phyloP scores from a whole-genome alignment of 2,329 filamentous ascomycete species.

The Dendrostoma leiphaemia region DNA sequence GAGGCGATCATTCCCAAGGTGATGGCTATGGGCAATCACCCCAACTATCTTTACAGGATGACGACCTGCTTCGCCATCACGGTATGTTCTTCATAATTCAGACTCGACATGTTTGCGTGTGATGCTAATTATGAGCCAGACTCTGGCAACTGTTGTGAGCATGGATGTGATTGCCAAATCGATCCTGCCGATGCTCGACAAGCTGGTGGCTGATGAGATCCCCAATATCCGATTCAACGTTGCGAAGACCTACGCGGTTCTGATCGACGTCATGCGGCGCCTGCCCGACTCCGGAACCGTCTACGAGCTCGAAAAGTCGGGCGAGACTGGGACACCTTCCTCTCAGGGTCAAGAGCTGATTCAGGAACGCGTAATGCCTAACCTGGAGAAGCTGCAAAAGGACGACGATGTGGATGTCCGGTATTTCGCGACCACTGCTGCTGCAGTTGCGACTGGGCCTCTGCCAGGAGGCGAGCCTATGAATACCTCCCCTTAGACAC shows the following conservation, averaged over 20 bases:
- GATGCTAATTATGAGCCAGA: slow-evolving; percentile 52
- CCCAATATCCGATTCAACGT: slow-evolving; percentile 99
- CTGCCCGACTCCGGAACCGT: slow-evolving; percentile 87
- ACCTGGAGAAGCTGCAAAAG: slow-evolving; percentile 91
- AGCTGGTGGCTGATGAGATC: slow-evolving; percentile 90
- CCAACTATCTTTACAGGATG: slow-evolving; percentile 99
- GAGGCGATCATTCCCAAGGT: slow-evolving; percentile 98
- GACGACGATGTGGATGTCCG: slow-evolving; percentile 98
- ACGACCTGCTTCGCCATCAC: slow-evolving; percentile 99
- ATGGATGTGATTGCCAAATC: slow-evolving; percentile 90
- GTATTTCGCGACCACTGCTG: slow-evolving; percentile 93
- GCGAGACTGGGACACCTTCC: slow-evolving; percentile 60
- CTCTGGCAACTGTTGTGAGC: slow-evolving; percentile 87
- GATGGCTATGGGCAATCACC: slow-evolving; percentile 96
- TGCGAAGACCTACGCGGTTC: slow-evolving; percentile 89
- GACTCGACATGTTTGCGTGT: not conserved
- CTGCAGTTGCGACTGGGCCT: slow-evolving; percentile 53
- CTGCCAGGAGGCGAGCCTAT: slow-evolving; percentile 55
- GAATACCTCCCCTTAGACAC: slow-evolving; percentile 64
- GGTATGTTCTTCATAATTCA: slow-evolving; percentile 54
- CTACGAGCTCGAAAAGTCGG: slow-evolving; percentile 79
- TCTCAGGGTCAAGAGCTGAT: slow-evolving; percentile 76
- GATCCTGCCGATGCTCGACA: slow-evolving; percentile 93
- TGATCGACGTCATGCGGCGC: slow-evolving; percentile 89
- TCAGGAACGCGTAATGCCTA: slow-evolving; percentile 81